Evolutionary conservation across 2,329 filamentous ascomycete genomes (phyloP).

Genomic region (Monosporascus sp.): DNA sequence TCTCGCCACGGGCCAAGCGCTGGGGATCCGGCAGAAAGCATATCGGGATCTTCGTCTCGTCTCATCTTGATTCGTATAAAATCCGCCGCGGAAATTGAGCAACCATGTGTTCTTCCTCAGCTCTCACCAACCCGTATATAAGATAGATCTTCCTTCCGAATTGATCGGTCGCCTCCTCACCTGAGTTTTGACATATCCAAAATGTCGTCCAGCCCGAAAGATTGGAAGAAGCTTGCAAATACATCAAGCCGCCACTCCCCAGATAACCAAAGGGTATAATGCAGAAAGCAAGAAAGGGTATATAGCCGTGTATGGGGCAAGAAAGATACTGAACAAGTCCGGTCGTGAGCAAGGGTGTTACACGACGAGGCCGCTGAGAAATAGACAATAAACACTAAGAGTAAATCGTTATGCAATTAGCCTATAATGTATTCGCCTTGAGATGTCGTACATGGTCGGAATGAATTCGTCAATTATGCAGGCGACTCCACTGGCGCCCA

Average conservation of each 20-base stretch:
- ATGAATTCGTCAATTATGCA: background rate
- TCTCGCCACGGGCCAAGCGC: too few relatives aligned
- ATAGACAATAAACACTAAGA: constrained; percentile 1
- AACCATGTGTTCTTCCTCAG: too few relatives aligned
- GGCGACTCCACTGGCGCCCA: too few relatives aligned
- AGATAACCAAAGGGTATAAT: constrained; percentile 1
- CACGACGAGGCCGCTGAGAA: background rate
- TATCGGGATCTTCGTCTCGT: too few relatives aligned
- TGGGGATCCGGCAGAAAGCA: too few relatives aligned
- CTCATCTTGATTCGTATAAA: too few relatives aligned
- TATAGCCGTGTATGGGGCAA: background rate
- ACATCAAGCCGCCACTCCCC: background rate
- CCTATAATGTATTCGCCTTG: background rate
- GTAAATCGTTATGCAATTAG: background rate
- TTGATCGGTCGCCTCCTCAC: background rate
- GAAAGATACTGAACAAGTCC: background rate
- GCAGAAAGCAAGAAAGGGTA: background rate
- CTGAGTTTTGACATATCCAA: background rate
- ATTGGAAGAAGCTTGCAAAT: background rate
- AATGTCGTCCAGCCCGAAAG: background rate
- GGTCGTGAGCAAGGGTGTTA: background rate
- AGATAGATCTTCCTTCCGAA: background rate
- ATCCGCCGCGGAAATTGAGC: too few relatives aligned
- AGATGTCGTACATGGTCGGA: background rate
- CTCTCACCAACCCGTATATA: too few relatives aligned